phyloP scores from a whole-genome alignment of 2,329 filamentous ascomycete species.

The Phaeosphaeria sp. region DNA sequence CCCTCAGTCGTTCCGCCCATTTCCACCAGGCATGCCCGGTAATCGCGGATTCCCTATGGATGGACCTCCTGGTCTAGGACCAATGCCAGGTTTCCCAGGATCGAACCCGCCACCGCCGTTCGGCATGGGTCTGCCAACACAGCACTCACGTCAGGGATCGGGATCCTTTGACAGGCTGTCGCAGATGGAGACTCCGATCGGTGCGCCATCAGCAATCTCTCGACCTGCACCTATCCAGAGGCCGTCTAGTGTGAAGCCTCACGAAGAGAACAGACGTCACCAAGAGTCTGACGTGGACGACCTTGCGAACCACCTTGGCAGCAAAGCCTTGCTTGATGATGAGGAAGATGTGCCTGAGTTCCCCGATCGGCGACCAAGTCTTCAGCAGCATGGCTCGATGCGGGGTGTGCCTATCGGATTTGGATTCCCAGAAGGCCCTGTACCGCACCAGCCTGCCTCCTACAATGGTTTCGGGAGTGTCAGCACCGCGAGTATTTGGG shows the following conservation, averaged over 20 bases:
- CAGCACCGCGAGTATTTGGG: slow-evolving; percentile 49
- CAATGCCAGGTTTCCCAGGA: slow-evolving; percentile 48
- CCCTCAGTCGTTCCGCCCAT: slow-evolving; percentile 61
- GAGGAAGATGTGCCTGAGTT: slow-evolving; percentile 64
- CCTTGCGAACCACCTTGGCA: slow-evolving; percentile 81
- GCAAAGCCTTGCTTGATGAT: slow-evolving; percentile 81
- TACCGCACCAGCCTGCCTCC: slow-evolving; percentile 38
- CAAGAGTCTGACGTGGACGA: slow-evolving; percentile 69
- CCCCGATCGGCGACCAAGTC: slow-evolving; percentile 58
- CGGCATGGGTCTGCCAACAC: slow-evolving; percentile 57
- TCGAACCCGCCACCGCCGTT: slow-evolving; percentile 47
- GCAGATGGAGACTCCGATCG: slow-evolving; percentile 63
- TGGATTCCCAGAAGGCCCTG: slow-evolving; percentile 42
- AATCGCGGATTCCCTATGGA: slow-evolving; percentile 63
- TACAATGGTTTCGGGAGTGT: slow-evolving; percentile 43
- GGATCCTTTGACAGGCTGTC: slow-evolving; percentile 63
- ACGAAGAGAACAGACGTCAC: slow-evolving; percentile 52
- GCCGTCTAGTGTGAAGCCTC: slow-evolving; percentile 74
- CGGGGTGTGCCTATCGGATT: slow-evolving; percentile 41
- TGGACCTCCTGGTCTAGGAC: slow-evolving; percentile 54
- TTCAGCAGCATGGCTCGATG: slow-evolving; percentile 43
- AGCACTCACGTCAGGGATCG: slow-evolving; percentile 76
- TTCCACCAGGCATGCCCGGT: slow-evolving; percentile 66
- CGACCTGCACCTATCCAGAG: slow-evolving; percentile 87
- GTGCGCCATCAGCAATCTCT: slow-evolving; percentile 67